Evolutionary conservation across 1,139 yeast species (phyloP).

Genomic region (Sporopachydermia cereana): DNA sequence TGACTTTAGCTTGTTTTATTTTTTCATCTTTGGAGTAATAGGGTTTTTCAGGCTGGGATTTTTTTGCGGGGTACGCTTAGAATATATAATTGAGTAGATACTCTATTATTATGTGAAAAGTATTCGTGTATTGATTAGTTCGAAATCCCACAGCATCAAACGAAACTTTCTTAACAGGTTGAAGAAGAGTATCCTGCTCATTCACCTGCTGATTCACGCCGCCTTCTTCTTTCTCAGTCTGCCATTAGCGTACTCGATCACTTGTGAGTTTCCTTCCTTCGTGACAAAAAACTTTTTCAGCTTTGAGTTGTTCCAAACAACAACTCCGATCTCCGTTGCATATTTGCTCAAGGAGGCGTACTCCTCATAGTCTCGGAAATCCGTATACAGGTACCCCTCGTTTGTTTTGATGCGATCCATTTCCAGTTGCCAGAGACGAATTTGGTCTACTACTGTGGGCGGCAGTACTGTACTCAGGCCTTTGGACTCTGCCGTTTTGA

Average conservation of each 20-base stretch:
- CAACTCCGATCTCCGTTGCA: conserved; percentile 84
- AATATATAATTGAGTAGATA: too few species aligned
- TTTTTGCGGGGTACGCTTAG: too few species aligned
- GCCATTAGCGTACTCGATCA: conserved; percentile 76
- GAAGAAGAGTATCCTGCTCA: too few species aligned
- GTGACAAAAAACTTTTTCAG: conserved; percentile 68
- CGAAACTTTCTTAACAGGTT: too few species aligned
- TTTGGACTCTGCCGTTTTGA: conserved; percentile 57
- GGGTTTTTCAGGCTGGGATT: too few species aligned
- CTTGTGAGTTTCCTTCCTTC: conserved; percentile 78
- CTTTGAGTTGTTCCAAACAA: conserved; percentile 71
- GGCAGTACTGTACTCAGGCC: conserved; percentile 53
- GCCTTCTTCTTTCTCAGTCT: conserved; percentile 25
- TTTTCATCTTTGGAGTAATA: too few species aligned
- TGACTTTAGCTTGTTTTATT: too few species aligned
- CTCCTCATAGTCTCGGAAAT: conserved; percentile 68
- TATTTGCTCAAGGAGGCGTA: conserved; percentile 61
- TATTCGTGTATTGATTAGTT: too few species aligned
- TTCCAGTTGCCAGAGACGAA: conserved; percentile 91
- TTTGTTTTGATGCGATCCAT: conserved; percentile 83
- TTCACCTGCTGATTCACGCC: background rate
- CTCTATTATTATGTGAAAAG: too few species aligned
- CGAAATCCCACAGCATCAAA: too few species aligned
- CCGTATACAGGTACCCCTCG: conserved; percentile 82
- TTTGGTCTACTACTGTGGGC: conserved; percentile 93